A percentile compares a stretch with the other conserved stretches of the same genome.
phyloP scores from a whole-genome alignment of 257 asterid species.

The Leonotis leonurus region DNA sequence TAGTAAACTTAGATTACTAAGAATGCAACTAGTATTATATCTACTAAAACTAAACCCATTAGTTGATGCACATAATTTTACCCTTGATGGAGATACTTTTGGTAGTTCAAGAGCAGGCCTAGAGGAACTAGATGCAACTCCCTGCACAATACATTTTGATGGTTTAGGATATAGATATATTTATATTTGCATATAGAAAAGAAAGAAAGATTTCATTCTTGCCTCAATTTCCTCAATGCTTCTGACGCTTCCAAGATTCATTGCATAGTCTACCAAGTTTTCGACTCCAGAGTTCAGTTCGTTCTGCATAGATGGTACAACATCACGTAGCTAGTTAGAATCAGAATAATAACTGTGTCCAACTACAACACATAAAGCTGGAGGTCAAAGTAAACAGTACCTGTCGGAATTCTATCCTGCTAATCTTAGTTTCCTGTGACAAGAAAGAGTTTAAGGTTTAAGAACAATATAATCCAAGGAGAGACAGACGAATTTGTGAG shows the following conservation, averaged over 20 bases:
- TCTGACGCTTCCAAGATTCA: constrained; percentile 35
- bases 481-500: background rate
- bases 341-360: background rate
- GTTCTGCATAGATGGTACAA: constrained; percentile 34
- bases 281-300: constrained; percentile 50
- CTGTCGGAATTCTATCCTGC: constrained; percentile 81
- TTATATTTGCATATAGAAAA: background rate
- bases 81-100: constrained; percentile 59
- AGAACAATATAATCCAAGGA: constrained; percentile 7
- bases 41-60: constrained; percentile 2
- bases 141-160: constrained; percentile 33
- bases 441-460: constrained; percentile 10
- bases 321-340: background rate
- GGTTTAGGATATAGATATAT: constrained; percentile 8
- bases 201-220: constrained; percentile 21
- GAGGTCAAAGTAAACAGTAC: constrained; percentile 26
- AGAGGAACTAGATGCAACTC: constrained; percentile 39
- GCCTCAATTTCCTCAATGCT: constrained; percentile 58
- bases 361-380: background rate
- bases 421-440: constrained; percentile 71
- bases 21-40: background rate
- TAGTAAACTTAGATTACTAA: constrained; percentile 3
- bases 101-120: constrained; percentile 60
- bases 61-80: constrained; percentile 21
- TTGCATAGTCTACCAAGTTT: constrained; percentile 42